A percentile compares a stretch with the other conserved stretches of the same genome.
Evolutionary conservation across 306 rosid species (phyloP).

Genomic region (Acacia melanoxylon): DNA sequence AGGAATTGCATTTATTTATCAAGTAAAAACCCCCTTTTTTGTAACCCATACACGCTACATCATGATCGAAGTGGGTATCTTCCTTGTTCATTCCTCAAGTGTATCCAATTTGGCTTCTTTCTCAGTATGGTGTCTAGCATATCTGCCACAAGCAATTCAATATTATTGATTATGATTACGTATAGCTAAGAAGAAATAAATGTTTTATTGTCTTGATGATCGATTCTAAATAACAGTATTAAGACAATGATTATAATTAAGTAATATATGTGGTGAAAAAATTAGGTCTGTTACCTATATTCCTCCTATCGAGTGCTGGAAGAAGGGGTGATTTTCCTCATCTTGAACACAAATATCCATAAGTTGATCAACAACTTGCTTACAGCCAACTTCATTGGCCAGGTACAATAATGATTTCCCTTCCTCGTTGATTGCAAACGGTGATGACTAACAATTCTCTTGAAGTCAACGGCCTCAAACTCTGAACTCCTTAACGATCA

Average conservation of each 20-base stretch:
- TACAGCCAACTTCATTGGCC: not conserved
- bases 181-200: too few relatives aligned
- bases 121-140: not conserved
- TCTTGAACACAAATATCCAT: not conserved
- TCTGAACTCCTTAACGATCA: not conserved
- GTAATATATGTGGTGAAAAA: not conserved
- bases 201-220: too few relatives aligned
- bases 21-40: conserved; percentile 28
- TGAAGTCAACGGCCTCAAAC: not conserved
- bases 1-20: not conserved
- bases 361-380: too few relatives aligned
- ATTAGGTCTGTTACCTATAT: not conserved
- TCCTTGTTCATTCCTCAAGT: not conserved
- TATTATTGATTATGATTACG: not conserved
- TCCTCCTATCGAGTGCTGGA: not conserved
- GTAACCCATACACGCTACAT: conserved; percentile 29
- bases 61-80: conserved; percentile 26
- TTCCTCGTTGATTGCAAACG: not conserved
- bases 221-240: too few relatives aligned
- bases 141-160: not conserved
- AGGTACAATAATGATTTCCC: not conserved
- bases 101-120: not conserved
- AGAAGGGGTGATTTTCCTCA: not conserved
- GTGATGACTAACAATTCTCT: not conserved
- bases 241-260: too few relatives aligned